Percentiles rank a stretch among this genome's conserved stretches.
phyloP scores from a whole-genome alignment of 1,284 basidiomycete genomes.

The Rhodotorula sp. region DNA sequence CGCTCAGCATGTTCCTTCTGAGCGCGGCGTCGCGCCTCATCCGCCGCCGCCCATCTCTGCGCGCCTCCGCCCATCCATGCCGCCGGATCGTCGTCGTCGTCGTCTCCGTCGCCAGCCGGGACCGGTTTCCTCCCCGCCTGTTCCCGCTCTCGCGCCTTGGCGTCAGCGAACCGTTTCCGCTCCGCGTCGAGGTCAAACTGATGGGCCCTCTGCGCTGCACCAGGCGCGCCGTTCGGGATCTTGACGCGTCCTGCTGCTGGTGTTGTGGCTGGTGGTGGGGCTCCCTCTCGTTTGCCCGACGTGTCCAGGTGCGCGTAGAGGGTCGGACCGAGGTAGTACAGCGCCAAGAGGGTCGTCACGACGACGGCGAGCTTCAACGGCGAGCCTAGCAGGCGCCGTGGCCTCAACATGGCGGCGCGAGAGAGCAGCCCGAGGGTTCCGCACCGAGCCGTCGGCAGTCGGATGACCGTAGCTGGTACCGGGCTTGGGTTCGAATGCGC shows the following conservation, averaged over 20 bases:
- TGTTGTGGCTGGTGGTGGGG: not conserved
- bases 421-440: not conserved
- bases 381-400: constrained; percentile 10
- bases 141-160: not conserved
- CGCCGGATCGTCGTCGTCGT: not conserved
- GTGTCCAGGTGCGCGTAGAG: not conserved
- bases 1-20: not conserved
- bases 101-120: not conserved
- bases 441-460: too few species aligned
- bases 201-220: not conserved
- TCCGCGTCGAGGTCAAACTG: not conserved
- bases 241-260: not conserved
- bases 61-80: not conserved
- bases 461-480: not conserved
- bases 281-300: not conserved
- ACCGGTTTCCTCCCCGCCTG: not conserved
- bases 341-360: not conserved
- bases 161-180: not conserved
- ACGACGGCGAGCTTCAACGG: constrained; percentile 10
- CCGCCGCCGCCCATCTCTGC: not conserved
- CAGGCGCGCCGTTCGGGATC: not conserved
- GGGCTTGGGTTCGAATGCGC: too few species aligned
- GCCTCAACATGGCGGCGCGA: constrained; percentile 3
- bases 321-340: constrained; percentile 2
- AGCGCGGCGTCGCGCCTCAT: not conserved